Percentiles rank a stretch among this genome's conserved stretches.
phyloP scores from a whole-genome alignment of 805 yeast genomes.

The Candida arabinofermentans region DNA sequence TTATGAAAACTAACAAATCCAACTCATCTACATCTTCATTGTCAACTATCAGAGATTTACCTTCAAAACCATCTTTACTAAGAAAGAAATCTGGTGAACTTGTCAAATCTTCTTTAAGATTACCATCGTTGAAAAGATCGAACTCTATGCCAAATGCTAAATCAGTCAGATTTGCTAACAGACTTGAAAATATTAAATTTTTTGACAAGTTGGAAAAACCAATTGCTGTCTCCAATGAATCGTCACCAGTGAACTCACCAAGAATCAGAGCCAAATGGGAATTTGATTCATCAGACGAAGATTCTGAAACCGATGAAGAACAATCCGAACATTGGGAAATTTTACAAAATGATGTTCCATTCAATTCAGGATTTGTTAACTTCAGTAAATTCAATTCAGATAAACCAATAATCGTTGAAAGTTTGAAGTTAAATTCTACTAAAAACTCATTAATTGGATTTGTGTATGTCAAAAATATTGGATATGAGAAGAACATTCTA shows the following conservation, averaged over 20 bases:
- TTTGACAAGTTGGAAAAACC: conserved; percentile 62
- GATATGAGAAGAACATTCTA: conserved; percentile 37
- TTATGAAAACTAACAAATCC: conserved; percentile 9
- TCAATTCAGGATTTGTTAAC: conserved; percentile 24
- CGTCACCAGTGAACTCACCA: conserved; percentile 39
- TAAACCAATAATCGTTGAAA: conserved; percentile 30
- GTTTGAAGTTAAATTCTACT: conserved; percentile 34
- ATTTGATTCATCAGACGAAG: conserved; percentile 25
- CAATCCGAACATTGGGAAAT: conserved; percentile 27
- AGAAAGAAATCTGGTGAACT: conserved; percentile 53
- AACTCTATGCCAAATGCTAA: conserved; percentile 51
- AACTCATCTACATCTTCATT: conserved; percentile 13
- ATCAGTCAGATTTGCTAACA: conserved; percentile 61
- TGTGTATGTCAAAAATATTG: conserved; percentile 35
- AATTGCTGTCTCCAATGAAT: conserved; percentile 55
- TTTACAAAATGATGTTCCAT: conserved; percentile 29
- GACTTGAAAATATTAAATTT: conserved; percentile 58
- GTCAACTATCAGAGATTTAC: conserved; percentile 17
- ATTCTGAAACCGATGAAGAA: conserved; percentile 20
- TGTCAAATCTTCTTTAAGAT: conserved; percentile 44
- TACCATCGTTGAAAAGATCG: conserved; percentile 36
- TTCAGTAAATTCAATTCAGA: conserved; percentile 29
- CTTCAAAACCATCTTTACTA: conserved; percentile 28
- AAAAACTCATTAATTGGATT: conserved; percentile 42
- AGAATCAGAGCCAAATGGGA: conserved; percentile 24